Base-by-base conservation (phyloP, 306 rosid genomes). In the Astragalus glycyphyllos region DNA sequence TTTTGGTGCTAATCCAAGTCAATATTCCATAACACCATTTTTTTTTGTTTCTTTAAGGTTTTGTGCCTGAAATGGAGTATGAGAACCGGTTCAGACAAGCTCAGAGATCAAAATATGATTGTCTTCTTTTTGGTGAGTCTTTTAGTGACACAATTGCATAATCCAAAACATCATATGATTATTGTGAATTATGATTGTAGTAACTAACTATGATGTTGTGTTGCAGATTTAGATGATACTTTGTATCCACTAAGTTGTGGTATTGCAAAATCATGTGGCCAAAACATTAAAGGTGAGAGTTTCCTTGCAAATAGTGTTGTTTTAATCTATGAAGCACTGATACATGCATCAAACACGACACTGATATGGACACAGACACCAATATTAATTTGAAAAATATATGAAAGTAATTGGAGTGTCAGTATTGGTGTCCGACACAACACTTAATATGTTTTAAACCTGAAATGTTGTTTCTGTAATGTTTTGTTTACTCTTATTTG, bases 191-290 rank as follows among this genome's bases (percentile, higher is more conserved):
- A 26, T 1, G 76, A 65, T 58, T 58, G 0, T 61, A 57, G 0
- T 61, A 57, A 79, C 37, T 40, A 5, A 79, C 44, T 40, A 5
- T 60, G 68, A 44, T 58, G 1, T 42, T 51, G 6, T 65, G 31
- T 5, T 80, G 68, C 88, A 94, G 97, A 94, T 84, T 83, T 94
- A 55, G 99, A 94, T 86, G 99, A 94, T 45, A 94, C 99, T 64
- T 81, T 90, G 49, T 94, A 94, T 79, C 92, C 97, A 17, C 83
- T 89, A 7, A 82, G 99, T 61, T 42, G 86, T 66, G 99, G 97
- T 31, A 47, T 94, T 68, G 95, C 96, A 37, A 74, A 78, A 57
- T 70, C 84, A 68, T 89, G 95, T 82, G 82, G 77, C 23, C 77
- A 80, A 49, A 94, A 91, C 16, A 94, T 94, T 68, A 85, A 89